phyloP scores from a whole-genome alignment of 73 alveolate genomes.

The Stentor coeruleus region DNA sequence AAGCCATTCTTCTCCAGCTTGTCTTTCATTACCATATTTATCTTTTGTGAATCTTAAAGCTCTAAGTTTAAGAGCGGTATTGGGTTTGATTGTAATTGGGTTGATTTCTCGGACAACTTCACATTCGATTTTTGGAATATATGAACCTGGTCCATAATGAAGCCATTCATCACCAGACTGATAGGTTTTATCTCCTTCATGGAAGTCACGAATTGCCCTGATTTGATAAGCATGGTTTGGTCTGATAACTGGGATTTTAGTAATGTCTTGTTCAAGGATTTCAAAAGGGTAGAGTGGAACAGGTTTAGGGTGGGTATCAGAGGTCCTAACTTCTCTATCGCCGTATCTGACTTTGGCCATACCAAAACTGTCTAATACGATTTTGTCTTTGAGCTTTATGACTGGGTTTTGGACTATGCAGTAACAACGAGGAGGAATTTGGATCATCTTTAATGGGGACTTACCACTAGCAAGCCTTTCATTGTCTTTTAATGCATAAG shows the following conservation, averaged over 20 bases:
- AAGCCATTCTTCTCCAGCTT: conserved; percentile 80
- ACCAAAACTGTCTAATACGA: conserved; percentile 39
- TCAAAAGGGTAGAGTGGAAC: conserved; percentile 80
- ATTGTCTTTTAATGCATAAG: conserved; percentile 3
- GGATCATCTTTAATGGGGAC: conserved; percentile 47
- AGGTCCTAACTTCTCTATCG: conserved; percentile 60
- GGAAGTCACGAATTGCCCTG: conserved; percentile 50
- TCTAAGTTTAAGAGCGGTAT: conserved; percentile 50
- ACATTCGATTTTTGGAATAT: conserved; percentile 63
- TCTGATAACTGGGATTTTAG: conserved; percentile 33
- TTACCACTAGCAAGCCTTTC: conserved; percentile 11
- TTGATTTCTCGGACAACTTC: conserved; percentile 30
- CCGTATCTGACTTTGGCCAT: conserved; percentile 54
- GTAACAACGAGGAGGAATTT: conserved; percentile 62
- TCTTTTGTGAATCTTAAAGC: conserved; percentile 54
- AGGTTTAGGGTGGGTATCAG: conserved; percentile 60
- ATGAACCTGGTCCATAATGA: conserved; percentile 72
- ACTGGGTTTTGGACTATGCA: conserved; percentile 68
- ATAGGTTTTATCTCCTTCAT: conserved; percentile 36
- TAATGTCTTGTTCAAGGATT: conserved; percentile 40
- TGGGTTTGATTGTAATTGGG: conserved; percentile 54
- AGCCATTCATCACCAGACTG: conserved; percentile 74
- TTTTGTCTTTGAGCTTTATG: conserved; percentile 41
- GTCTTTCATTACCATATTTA: conserved; percentile 51
- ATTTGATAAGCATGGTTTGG: conserved; percentile 52